Conservation (phyloP, 2,329 filamentous ascomycete genomes). For the Fusarium sp. region DNA sequence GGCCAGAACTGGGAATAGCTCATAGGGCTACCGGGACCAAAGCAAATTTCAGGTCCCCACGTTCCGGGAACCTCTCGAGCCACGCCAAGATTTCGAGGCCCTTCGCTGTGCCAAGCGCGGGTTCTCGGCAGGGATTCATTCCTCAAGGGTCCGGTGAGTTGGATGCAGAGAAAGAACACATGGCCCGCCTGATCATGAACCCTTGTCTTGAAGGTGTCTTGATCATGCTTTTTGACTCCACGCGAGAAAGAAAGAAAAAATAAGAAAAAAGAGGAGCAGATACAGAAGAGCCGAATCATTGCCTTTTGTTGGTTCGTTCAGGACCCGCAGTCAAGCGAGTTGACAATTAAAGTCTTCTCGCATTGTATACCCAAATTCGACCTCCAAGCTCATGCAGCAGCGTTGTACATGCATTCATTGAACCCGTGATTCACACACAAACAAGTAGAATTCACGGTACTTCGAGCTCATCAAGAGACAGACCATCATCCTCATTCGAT, state of each 20-base stretch:
- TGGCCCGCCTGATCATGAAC: slow-evolving; percentile 17
- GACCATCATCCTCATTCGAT: slow-evolving; percentile 13
- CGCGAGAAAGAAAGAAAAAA: neutral
- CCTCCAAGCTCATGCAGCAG: neutral
- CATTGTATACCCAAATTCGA: neutral
- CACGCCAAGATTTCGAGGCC: slow-evolving; percentile 16
- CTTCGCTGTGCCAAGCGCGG: slow-evolving; percentile 22
- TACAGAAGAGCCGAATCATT: neutral
- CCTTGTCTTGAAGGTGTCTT: slow-evolving; percentile 4
- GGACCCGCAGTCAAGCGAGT: neutral
- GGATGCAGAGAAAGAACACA: neutral
- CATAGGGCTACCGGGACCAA: slow-evolving; percentile 15
- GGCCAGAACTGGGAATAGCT: slow-evolving; percentile 23
- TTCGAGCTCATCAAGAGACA: neutral
- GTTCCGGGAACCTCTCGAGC: neutral
- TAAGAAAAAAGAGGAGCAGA: neutral
- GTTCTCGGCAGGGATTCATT: slow-evolving; percentile 19
- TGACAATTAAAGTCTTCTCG: neutral
- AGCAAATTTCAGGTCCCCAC: neutral
- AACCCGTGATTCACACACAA: neutral
- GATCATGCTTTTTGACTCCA: slow-evolving; percentile 8
- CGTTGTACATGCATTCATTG: neutral
- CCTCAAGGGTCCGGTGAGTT: slow-evolving; percentile 14
- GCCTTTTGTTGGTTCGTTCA: neutral
- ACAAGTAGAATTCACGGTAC: neutral